Evolutionary conservation across 1,284 basidiomycete species (phyloP), one percentile per base, ranked within the genome.

Genomic region (Porodaedalea pini): DNA sequence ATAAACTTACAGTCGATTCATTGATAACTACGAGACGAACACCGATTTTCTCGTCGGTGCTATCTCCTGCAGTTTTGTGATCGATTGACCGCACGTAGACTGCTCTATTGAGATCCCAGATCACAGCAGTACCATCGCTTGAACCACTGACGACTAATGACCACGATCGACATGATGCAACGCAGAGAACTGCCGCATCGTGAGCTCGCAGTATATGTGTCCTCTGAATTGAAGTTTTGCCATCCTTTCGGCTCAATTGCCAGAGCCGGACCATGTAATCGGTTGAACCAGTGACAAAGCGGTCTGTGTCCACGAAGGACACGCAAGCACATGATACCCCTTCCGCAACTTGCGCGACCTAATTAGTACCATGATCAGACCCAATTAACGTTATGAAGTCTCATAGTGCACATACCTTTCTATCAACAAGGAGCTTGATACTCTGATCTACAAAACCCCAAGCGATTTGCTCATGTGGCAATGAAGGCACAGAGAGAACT

Each of bases 51-150:
- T 59, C 58, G n/a, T 62, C 69, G 25, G 78, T 74, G 0, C 65
- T 70, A 1, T 70, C 64, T 8, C 78, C 80, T 3, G 37, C n/a
- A 43, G 11, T 7, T 41, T 40, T 50, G 56, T 92, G 87, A 79
- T 83, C 83, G 34, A 93, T 85, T 0, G 88, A 88, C 54, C 86
- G 75, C 11, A 88, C 82, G 63, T 94, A 94, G 0, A 83, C 73
- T 13, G 88, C 84, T 39, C 86, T 78, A 66, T 98, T 97, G 55
- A 93, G 77, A 68, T 98, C 95, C 95, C 95, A 98, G 5, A 97
- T 65, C 13, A 88, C 87, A 0, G 88, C 92, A 58, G 85, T 90
- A 1, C 91, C 88, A 64, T 97, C 93, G 60, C 82, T 79, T 4
- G 90, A 90, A 4, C 93, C 93, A 60, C 90, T 95, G 45, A 96